Evolutionary conservation across 75 land plant species (phyloP).

Genomic region (Selaginella moellendorffii): DNA sequence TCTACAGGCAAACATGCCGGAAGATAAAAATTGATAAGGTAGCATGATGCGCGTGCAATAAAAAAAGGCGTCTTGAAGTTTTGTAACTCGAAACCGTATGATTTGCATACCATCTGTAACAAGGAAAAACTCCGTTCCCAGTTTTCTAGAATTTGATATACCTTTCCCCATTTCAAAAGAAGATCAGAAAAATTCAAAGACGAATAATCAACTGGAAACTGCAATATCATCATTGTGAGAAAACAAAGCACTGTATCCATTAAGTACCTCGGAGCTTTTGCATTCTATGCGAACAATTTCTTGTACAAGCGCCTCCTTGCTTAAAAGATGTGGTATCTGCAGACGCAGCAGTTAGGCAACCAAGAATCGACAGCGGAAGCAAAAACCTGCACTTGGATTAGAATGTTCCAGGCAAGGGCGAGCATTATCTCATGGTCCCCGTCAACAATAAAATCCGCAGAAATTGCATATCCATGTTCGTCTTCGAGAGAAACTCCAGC

Average conservation of each 20-base stretch:
- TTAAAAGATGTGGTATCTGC: slow-evolving; percentile 16
- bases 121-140: not conserved
- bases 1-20: slow-evolving; percentile 19
- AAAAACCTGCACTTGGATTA: slow-evolving; percentile 82
- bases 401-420: slow-evolving; percentile 58
- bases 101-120: slow-evolving; percentile 47
- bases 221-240: slow-evolving; percentile 2
- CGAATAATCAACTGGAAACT: not conserved
- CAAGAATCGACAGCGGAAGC: too few relatives aligned
- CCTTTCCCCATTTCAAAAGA: slow-evolving; percentile 61
- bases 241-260: not conserved
- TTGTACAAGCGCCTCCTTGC: slow-evolving; percentile 13
- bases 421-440: slow-evolving; percentile 46
- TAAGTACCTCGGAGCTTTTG: not conserved
- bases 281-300: slow-evolving; percentile 1
- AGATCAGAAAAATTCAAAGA: slow-evolving; percentile 14
- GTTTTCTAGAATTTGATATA: slow-evolving; percentile 1
- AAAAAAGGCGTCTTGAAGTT: slow-evolving; percentile 36
- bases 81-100: slow-evolving; percentile 26
- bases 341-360: too few relatives aligned
- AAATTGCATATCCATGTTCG: slow-evolving; percentile 39
- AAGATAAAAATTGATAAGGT: slow-evolving; percentile 48
- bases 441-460: slow-evolving; percentile 48
- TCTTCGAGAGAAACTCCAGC: slow-evolving; percentile 56
- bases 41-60: slow-evolving; percentile 60